Percentiles rank a stretch among this genome's conserved stretches.
phyloP scores from a whole-genome alignment of 2,329 filamentous ascomycete genomes.

The Fonsecaea nubica region DNA sequence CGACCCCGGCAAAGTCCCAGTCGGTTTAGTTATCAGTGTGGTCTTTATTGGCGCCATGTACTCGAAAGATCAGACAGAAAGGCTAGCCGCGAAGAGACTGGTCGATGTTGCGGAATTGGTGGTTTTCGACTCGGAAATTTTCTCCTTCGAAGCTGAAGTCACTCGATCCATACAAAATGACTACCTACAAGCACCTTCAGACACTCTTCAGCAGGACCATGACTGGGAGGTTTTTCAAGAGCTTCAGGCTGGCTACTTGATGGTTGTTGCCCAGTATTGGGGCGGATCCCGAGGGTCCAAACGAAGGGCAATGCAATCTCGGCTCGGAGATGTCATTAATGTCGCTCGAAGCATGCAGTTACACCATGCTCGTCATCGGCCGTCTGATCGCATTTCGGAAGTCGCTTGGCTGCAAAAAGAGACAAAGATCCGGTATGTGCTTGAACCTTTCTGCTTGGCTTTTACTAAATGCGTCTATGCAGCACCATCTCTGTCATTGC shows the following conservation, averaged over 20 bases:
- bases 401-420: slow-evolving; percentile 54
- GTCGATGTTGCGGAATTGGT: slow-evolving; percentile 54
- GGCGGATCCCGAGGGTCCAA: slow-evolving; percentile 48
- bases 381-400: slow-evolving; percentile 49
- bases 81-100: slow-evolving; percentile 48
- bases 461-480: neutral
- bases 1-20: slow-evolving; percentile 46
- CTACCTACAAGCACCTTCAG: slow-evolving; percentile 14
- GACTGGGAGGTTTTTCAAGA: slow-evolving; percentile 50
- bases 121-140: slow-evolving; percentile 52
- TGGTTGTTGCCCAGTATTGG: slow-evolving; percentile 54
- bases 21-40: slow-evolving; percentile 50
- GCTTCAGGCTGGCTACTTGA: slow-evolving; percentile 53
- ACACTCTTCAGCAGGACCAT: slow-evolving; percentile 33
- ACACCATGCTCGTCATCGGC: slow-evolving; percentile 47
- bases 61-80: slow-evolving; percentile 49
- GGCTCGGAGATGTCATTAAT: slow-evolving; percentile 53
- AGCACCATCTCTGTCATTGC: slow-evolving; percentile 52
- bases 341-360: slow-evolving; percentile 51
- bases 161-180: slow-evolving; percentile 44
- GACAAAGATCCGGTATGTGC: slow-evolving; percentile 50
- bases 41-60: slow-evolving; percentile 56
- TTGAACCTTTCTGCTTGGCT: neutral
- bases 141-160: slow-evolving; percentile 51
- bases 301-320: slow-evolving; percentile 52